phyloP scores from a whole-genome alignment of 371 early-diverging fungal species.

The Rhizopus stolonifer region DNA sequence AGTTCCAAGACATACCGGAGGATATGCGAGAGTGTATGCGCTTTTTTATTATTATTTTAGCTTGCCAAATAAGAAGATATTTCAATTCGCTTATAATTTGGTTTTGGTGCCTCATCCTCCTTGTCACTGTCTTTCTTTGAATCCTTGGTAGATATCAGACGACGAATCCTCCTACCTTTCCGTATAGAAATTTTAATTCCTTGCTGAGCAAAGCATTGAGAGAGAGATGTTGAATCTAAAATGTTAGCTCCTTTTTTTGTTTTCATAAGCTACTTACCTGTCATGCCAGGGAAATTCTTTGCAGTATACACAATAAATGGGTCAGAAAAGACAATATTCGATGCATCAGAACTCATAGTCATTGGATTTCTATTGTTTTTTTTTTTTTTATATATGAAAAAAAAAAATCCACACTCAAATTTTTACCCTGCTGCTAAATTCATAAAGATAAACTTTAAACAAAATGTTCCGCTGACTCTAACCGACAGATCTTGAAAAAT shows the following conservation, averaged over 20 bases:
- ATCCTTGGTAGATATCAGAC: slow-evolving; percentile 12
- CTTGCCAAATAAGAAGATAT: slow-evolving; percentile 23
- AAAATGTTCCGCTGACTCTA: slow-evolving; percentile 43
- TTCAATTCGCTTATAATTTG: slow-evolving; percentile 20
- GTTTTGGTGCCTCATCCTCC: not conserved
- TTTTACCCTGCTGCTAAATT: slow-evolving; percentile 31
- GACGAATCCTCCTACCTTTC: slow-evolving; percentile 35
- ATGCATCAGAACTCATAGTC: slow-evolving; percentile 32
- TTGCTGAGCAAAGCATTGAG: slow-evolving; percentile 67
- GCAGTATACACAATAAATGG: slow-evolving; percentile 50
- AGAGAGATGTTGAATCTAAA: slow-evolving; percentile 61
- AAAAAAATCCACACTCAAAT: not conserved
- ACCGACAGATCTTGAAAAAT: slow-evolving; percentile 64
- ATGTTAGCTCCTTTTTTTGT: not conserved
- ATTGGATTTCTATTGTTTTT: slow-evolving; percentile 32
- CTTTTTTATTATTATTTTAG: too few species aligned
- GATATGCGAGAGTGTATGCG: not conserved
- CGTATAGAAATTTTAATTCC: slow-evolving; percentile 69
- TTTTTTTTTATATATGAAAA: not conserved
- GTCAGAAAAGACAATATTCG: slow-evolving; percentile 33
- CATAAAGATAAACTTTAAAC: slow-evolving; percentile 45
- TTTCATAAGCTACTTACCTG: slow-evolving; percentile 35
- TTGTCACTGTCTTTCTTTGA: slow-evolving; percentile 1
- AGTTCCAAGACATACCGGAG: too few species aligned
- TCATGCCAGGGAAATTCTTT: slow-evolving; percentile 65